Base-by-base conservation (phyloP, 2,329 filamentous ascomycete species). In the Ceratocystis ficicola region DNA sequence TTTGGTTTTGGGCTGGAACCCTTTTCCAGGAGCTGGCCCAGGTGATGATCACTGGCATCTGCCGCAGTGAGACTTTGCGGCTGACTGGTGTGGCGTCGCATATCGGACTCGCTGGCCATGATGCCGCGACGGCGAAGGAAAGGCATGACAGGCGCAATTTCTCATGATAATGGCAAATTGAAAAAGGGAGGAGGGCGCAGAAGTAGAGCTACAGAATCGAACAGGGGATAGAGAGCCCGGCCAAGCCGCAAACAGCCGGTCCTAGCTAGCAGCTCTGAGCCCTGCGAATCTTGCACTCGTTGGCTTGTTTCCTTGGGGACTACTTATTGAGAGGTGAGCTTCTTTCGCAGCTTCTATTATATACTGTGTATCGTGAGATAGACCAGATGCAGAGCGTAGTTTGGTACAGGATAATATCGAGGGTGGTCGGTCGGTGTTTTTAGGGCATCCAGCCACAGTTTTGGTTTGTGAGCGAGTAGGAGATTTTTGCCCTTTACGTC, bases 51-150 rank as follows among this genome's bases (percentile, higher is more conserved):
- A 57, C 44, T 69, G 60, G 32, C 68, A 66, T 36, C 70, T 68
- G 65, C 68, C 68, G 67, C 68, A 67, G 68, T 68, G 69, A 60
- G 71, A 70, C 60, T 70, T 68, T 46, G 72, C 69, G 30, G 73
- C 72, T 70, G 48, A 70, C 70, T 64, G 64, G 78, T 78, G 70
- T 81, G 81, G 64, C 80, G 80, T 73, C 80, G 80, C 76, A 82
- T 82, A 70, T 84, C 81, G 69, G 77, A 78, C 73, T 85, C 82
- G 77, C 80, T 83, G 75, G 78, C 81, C 77, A 79, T 76, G 71
- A 80, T 81, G 76, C 81, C 82, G 73, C 81, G 81, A 74, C 82
- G 82, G 76, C 82, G 82, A 75, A 84, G 77, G 71, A 85, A 83
- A 72, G 82, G 81, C 82, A 85, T 85, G 71, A 69, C 75, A 73